Base-by-base conservation (phyloP, 2,329 filamentous ascomycete species). In the Ambrosiella beaveri region DNA sequence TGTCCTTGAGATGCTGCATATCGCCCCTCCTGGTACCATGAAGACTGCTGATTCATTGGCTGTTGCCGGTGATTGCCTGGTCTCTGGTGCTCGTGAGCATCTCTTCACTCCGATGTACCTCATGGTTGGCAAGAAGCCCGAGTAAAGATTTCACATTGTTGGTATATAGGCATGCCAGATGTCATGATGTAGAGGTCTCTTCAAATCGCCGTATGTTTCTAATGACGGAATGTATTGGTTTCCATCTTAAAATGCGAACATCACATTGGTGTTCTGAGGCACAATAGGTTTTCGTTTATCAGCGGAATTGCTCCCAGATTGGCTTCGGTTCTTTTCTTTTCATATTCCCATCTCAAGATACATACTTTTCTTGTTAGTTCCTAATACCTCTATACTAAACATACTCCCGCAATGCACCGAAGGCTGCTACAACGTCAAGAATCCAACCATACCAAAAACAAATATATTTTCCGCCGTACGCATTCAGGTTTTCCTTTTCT, bases 21-120 rank as follows among this genome's bases (percentile, higher is more conserved):
- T 96, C 41, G 86, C 88, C 15, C 91, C 91, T 40, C 75, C 73
- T 57, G 91, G 91, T 54, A 94, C 89, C 53, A 87, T 88, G 74
- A 95, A 95, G 81, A 95, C 89, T n/a, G 90, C 89, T 9, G 86
- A 96, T 71, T 89, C 86, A 66, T 73, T 97, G 66, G 89, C 86
- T 5, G 67, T 82, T 60, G 90, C 88, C 38, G 89, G 81, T 9
- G 90, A 96, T 71, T 86, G 81, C 65, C 75, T 97, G 56, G 90
- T 95, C 19, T 88, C 86, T 53, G 91, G 91, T 71, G 91, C 83
- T 40, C 80, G 82, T 69, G 78, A 90, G 74, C 86, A 95, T 70
- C 79, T 97, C n/a, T 97, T 97, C 73, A 97, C 91, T 1, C 91
- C 91, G 59, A 97, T 97, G 91, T 96, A 95, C 74, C 75, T 97